Evolutionary conservation across 805 yeast genomes (phyloP).

Genomic region (Monosporozyma yasuniensis): DNA sequence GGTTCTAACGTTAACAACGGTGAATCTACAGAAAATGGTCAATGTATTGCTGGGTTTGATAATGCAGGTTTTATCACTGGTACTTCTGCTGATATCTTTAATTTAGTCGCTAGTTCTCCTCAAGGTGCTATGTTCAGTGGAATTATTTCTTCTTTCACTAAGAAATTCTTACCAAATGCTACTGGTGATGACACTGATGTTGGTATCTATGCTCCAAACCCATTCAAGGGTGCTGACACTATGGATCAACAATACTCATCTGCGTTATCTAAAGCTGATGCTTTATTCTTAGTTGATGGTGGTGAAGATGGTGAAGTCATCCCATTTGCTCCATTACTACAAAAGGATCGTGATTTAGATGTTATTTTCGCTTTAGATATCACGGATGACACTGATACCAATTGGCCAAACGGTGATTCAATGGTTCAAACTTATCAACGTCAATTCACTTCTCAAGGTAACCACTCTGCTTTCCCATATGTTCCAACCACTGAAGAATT

Average conservation of each 20-base stretch:
- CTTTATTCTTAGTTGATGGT: conserved; percentile 56
- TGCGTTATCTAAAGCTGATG: conserved; percentile 33
- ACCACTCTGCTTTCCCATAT: conserved; percentile 62
- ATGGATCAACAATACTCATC: conserved; percentile 27
- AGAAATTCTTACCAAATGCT: conserved; percentile 38
- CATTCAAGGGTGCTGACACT: conserved; percentile 43
- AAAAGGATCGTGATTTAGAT: conserved; percentile 51
- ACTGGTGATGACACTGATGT: conserved; percentile 50
- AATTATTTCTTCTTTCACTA: conserved; percentile 25
- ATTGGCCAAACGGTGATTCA: conserved; percentile 64
- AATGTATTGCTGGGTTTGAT: conserved; percentile 64
- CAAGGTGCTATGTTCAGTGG: conserved; percentile 25
- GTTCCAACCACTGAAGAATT: conserved; percentile 66
- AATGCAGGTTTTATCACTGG: conserved; percentile 77
- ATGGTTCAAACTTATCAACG: conserved; percentile 47
- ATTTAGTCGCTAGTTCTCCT: conserved; percentile 45
- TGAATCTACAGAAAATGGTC: conserved; percentile 33
- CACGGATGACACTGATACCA: conserved; percentile 49
- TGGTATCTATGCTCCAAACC: conserved; percentile 64
- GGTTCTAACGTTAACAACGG: conserved; percentile 65
- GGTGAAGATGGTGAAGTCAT: conserved; percentile 60
- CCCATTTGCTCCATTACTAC: conserved; percentile 54
- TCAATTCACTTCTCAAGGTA: conserved; percentile 46
- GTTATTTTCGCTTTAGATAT: conserved; percentile 57
- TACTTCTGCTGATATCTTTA: conserved; percentile 74